Base-by-base conservation (phyloP, 1,284 basidiomycete species). In the Pseudozyma tsukubaensis region DNA sequence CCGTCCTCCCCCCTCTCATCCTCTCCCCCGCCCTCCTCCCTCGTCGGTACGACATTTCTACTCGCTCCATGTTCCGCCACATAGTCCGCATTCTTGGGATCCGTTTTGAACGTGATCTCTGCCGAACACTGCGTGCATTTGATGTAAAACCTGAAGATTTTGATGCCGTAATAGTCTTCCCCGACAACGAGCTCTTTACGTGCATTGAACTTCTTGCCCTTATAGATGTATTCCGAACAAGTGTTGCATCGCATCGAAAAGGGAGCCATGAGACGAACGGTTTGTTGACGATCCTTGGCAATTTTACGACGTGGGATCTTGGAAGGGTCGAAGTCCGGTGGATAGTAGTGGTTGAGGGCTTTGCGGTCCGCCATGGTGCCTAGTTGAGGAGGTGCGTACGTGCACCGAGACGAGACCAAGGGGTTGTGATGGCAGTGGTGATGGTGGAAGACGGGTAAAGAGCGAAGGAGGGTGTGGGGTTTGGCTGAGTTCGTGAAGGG, bases 121-220 rank as follows among this genome's bases (percentile, higher is more conserved):
- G 95, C 92, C 2, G 94, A 97, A 62, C 83, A 84, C 50, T 72
- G 77, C 4, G 83, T 72, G 60, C 83, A 84, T 48, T 78, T 79
- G 75, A 84, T 83, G 63, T 84, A 84, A 68, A 84, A 84, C 3
- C 83, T 76, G 60, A 84, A 93, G 69, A 95, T 96, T 85, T 97
- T 97, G 88, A 99, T 97, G 13, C 95, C 95, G 87, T 94, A 94
- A 84, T 99, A 99, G 78, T 96, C 94, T 85, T 99, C 94, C 1
- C 93, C 94, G 8, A 94, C 91, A 14, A 97, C 97, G 0, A 94
- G 97, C 87, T 99, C 97, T 85, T 99, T 99, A 53, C 96, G 89
- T 2, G 97, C 97, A 79, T 99, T 99, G 88, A 99, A 99, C 86
- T 99, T 99, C 87, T 98, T 98, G 48, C 96, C 97, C 85, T 97